Conservation (phyloP, 2,329 filamentous ascomycete genomes). For the Pestalotiopsis sp. region DNA sequence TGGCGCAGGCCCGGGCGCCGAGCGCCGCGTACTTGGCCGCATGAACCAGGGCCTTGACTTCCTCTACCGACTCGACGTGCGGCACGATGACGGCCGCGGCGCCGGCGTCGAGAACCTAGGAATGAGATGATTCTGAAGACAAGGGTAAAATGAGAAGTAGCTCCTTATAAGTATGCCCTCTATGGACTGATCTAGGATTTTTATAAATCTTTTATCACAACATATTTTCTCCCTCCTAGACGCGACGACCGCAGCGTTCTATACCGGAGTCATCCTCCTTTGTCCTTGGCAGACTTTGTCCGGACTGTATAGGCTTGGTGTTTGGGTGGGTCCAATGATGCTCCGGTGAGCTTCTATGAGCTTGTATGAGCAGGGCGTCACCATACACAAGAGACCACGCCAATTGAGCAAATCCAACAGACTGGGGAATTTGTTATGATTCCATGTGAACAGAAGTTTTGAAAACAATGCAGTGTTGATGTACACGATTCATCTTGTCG, state of each 20-base stretch:
- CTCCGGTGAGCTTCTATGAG: neutral
- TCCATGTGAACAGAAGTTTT: no score
- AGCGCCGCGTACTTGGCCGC: conserved; percentile 27
- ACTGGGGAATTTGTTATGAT: no score
- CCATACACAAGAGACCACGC: neutral
- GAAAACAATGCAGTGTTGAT: no score
- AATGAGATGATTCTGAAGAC: neutral
- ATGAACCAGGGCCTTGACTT: conserved; percentile 21
- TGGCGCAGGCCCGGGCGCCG: conserved; percentile 26
- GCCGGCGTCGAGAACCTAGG: conserved; percentile 30
- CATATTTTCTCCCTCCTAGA: neutral
- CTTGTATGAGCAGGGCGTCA: neutral
- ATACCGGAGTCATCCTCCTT: neutral
- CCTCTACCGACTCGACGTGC: conserved; percentile 26
- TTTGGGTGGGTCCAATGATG: neutral
- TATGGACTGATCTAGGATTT: neutral
- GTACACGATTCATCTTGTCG: no score
- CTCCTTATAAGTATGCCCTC: neutral
- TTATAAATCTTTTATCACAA: neutral
- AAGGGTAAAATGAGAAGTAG: neutral
- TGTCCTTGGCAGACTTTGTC: neutral
- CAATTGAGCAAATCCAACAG: neutral
- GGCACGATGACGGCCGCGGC: conserved; percentile 32
- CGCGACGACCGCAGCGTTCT: neutral
- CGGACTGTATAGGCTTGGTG: neutral